A percentile compares a stretch with the other conserved stretches of the same genome.
These are phyloP conservation scores for Rhizopogon sp. DNA, from an alignment of 768 basidiomycete genomes.

Conservation along the genomic window DNA sequence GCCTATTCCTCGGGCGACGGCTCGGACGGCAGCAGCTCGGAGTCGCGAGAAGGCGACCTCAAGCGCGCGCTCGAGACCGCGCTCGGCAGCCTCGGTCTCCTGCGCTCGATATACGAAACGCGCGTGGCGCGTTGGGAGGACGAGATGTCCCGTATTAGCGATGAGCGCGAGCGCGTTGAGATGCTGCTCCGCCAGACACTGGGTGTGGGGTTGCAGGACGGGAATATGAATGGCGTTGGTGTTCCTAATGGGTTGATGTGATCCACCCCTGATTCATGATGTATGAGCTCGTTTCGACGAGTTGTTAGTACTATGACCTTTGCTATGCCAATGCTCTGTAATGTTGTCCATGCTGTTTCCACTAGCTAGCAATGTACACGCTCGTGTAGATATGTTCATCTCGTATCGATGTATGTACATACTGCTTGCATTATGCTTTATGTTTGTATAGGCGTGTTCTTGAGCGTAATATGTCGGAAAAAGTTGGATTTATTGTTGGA, in stretches of 20 bases:
- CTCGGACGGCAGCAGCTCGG: constrained; percentile 44
- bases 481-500: too few relatives aligned
- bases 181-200: constrained; percentile 62
- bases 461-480: not conserved
- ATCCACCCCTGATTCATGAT: not conserved
- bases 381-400: not conserved
- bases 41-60: constrained; percentile 57
- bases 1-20: constrained; percentile 45
- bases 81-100: constrained; percentile 56
- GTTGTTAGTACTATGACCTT: not conserved
- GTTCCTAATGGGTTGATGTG: not conserved
- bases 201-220: constrained; percentile 33
- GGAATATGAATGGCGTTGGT: constrained; percentile 9
- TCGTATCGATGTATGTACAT: not conserved
- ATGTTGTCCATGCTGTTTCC: not conserved
- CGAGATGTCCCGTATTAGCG: constrained; percentile 59
- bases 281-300: not conserved
- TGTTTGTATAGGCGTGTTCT: not conserved
- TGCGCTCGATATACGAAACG: constrained; percentile 64
- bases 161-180: constrained; percentile 66
- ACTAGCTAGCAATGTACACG: too few relatives aligned
- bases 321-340: constrained; percentile 2
- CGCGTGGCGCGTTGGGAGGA: constrained; percentile 66
- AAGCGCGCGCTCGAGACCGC: constrained; percentile 65
- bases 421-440: not conserved